Percentiles rank a stretch among this genome's conserved stretches.
Evolutionary conservation across 768 basidiomycete genomes (phyloP).

Genomic region (Leucosporidium scottii): DNA sequence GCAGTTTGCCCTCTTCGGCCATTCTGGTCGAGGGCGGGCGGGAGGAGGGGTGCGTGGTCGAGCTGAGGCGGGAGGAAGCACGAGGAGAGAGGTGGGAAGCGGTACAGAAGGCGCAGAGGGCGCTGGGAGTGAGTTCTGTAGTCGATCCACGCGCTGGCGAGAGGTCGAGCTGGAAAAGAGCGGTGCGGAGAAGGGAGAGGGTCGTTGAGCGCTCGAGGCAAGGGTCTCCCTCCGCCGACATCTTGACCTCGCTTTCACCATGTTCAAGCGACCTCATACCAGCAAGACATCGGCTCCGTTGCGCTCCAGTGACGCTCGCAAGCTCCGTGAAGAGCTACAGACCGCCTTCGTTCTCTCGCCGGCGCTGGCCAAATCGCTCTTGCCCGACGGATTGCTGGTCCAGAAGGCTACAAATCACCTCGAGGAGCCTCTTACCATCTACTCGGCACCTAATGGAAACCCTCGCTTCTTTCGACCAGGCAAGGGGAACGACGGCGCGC

Average conservation of each 20-base stretch:
- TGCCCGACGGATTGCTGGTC: conserved; percentile 11
- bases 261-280: conserved; percentile 30
- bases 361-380: neutral
- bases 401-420: conserved; percentile 20
- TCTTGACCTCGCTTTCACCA: neutral
- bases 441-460: conserved; percentile 6
- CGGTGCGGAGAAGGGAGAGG: too few species aligned
- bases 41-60: conserved; percentile 97
- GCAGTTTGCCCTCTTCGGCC: conserved; percentile 19
- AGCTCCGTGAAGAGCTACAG: conserved; percentile 12
- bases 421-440: conserved; percentile 24
- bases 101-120: too few species aligned
- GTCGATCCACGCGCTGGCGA: too few species aligned
- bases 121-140: too few species aligned
- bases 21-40: conserved; percentile 77
- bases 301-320: conserved; percentile 23
- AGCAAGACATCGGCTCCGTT: conserved; percentile 22
- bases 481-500: conserved; percentile 2
- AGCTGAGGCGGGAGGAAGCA: conserved; percentile 92
- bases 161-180: too few species aligned
- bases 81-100: too few species aligned
- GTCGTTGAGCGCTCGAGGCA: too few species aligned
- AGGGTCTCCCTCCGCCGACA: too few species aligned
- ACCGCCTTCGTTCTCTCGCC: neutral
- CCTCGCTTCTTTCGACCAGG: conserved; percentile 7